These are phyloP conservation scores for Mycena floridula DNA, from an alignment of 768 basidiomycete genomes.

Conservation along the genomic window DNA sequence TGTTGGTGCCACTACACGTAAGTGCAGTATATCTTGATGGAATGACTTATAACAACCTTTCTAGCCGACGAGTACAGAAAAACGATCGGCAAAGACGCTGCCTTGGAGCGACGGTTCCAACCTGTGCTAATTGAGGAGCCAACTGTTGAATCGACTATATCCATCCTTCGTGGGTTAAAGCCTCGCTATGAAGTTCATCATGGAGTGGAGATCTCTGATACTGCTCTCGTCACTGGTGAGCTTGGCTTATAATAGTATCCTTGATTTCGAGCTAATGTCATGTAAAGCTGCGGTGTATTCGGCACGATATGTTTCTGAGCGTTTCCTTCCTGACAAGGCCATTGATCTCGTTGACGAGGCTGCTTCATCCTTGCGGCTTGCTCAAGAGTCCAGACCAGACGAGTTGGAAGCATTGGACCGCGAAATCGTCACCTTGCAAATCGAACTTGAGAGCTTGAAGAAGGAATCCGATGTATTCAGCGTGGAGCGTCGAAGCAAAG, in stretches of 20 bases:
- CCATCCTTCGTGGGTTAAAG: slow-evolving; percentile 84
- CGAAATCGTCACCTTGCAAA: slow-evolving; percentile 81
- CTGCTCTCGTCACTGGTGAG: slow-evolving; percentile 78
- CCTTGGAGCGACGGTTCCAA: slow-evolving; percentile 87
- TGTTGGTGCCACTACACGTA: slow-evolving; percentile 87
- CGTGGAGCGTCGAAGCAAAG: slow-evolving; percentile 60
- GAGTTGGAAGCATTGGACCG: slow-evolving; percentile 78
- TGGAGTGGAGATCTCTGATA: slow-evolving; percentile 87
- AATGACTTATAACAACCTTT: not conserved
- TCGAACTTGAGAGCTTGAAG: slow-evolving; percentile 84
- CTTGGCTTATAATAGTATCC: slow-evolving; percentile 2
- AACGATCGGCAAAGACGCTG: slow-evolving; percentile 88
- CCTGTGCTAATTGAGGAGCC: slow-evolving; percentile 88
- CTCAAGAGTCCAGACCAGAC: slow-evolving; percentile 86
- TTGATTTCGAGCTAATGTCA: not conserved
- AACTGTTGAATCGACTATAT: slow-evolving; percentile 76
- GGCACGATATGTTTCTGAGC: slow-evolving; percentile 80
- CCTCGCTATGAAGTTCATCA: slow-evolving; percentile 87
- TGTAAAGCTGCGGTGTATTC: slow-evolving; percentile 74
- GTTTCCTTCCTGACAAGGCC: slow-evolving; percentile 87
- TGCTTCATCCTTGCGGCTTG: slow-evolving; percentile 77
- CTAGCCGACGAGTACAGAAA: slow-evolving; percentile 85
- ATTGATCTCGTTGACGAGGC: slow-evolving; percentile 94
- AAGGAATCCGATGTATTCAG: slow-evolving; percentile 85
- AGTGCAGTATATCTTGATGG: slow-evolving; percentile 17